Evolutionary conservation across 2,329 filamentous ascomycete species (phyloP), one percentile per base, ranked within the genome.

Genomic region (Aspergillus costaricaensis): DNA sequence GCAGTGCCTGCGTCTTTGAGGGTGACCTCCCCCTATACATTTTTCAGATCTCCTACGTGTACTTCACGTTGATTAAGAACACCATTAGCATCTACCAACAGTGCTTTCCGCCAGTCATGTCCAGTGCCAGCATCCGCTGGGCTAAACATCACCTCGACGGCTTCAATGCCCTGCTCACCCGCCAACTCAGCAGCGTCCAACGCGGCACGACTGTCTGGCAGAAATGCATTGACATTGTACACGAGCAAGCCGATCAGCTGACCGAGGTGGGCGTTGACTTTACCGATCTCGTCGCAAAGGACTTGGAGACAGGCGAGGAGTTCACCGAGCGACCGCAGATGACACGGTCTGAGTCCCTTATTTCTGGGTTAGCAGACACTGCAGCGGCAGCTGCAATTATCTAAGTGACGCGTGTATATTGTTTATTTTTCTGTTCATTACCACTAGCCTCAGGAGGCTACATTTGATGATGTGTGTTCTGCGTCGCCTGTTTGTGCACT

Each of bases 81-180:
- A 98, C 95, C 0, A 90, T 98, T 62, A 85, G 86, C 70, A 93
- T 91, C 71, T 97, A 95, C 77, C 92, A 96, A 81, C 77, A 79
- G 56, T 96, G 92, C 74, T 98, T 98, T 73, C 89, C 92, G 10
- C 85, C 91, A 25, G 83, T 88, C 14, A 91, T 95, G 81, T 96
- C 95, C 85, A 96, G 92, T 70, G 92, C 93, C 0, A 96, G 92
- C 69, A 94, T 99, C 69, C 96, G 94, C 73, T 99, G 95, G 95
- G 93, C 92, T n/a, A 98, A 97, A 77, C 90, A 95, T 68, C 88
- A 96, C 73, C 87, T 98, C 1, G 93, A 97, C 68, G 88, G 88
- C 2, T 98, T 98, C 81, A 98, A 97, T 70, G 83, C 83, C 49
- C 87, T 95, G 54, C 81, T 99, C 39, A 86, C 85, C 38, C 83